Conservation (phyloP, 2,329 filamentous ascomycete genomes). For the Rhynchosporium graminicola region DNA sequence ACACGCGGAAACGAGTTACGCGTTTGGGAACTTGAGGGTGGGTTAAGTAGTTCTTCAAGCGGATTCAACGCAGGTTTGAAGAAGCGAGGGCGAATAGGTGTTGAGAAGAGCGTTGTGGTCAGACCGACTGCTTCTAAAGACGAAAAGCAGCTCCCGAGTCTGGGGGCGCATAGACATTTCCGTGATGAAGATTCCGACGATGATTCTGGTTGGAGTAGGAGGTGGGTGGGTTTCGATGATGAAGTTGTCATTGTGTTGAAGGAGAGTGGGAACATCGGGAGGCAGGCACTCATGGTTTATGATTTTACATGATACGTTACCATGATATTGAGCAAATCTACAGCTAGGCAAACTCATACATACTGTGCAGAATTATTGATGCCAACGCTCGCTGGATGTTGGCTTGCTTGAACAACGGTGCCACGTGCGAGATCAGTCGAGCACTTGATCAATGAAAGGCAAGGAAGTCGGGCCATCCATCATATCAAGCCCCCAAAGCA, state of each 20-base stretch:
- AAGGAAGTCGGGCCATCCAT: no score
- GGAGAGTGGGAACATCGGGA: conserved; percentile 55
- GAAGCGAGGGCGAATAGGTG: conserved; percentile 29
- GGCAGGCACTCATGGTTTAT: conserved; percentile 65
- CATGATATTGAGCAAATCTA: no score
- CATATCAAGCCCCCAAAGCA: no score
- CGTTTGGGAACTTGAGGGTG: conserved; percentile 69
- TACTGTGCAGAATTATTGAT: no score
- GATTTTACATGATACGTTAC: conserved; percentile 59
- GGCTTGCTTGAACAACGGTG: no score
- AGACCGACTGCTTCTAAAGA: neutral
- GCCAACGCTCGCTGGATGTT: no score
- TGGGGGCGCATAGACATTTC: neutral
- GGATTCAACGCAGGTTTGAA: conserved; percentile 2
- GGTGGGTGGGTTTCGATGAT: conserved; percentile 71
- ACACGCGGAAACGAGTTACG: conserved; percentile 59
- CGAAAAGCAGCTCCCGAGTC: neutral
- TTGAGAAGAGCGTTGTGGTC: conserved; percentile 14
- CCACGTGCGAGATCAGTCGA: no score
- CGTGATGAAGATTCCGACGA: conserved; percentile 13
- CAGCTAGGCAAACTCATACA: no score
- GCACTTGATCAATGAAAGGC: no score
- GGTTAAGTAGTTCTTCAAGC: conserved; percentile 41
- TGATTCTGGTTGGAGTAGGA: conserved; percentile 35
- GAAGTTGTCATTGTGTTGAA: conserved; percentile 68